Base-by-base conservation (phyloP, 2,329 filamentous ascomycete genomes). In the Cercospora sesami region DNA sequence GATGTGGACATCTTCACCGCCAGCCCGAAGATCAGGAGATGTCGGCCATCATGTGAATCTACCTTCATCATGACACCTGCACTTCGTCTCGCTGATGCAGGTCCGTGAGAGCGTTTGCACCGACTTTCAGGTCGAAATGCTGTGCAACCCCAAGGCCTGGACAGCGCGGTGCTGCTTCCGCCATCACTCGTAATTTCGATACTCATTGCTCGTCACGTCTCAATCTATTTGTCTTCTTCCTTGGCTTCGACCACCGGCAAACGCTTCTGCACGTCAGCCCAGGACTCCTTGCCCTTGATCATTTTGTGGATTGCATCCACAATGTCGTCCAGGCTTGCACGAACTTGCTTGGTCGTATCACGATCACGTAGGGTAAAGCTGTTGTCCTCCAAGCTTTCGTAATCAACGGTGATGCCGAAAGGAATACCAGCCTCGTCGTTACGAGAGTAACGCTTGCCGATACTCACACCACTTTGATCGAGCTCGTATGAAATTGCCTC, bases 361-460 rank as follows among this genome's bases (percentile, higher is more conserved):
- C 93, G 90, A 79, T 98, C 94, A 78, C 94, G 86, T 72, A 98
- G 87, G 1, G 94, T 98, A 77, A 96, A 87, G 7, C 91, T 91
- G 78, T 88, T 88, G 79, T 97, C 93, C 81, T 96, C 89, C 73
- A 97, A 84, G 59, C 92, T 96, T 84, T 98, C 92, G 86, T 97
- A 98, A 80, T 98, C 94, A 68, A 98, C 88, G 0, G 94, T 98
- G 80, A 98, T 90, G 78, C 93, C 94, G 72, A 97, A 90, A 7
- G 94, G 93, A 55, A 95, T 98, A 76, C 94, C 95, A 68, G 97
- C 87, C 83, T 98, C 94, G 80, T 98, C 94, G 79, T 97, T 97
- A 76, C 95, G 90, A 78, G 91, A 89, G 81, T 96, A 98, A 64
- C 94, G 91, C 86, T 96, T 97, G 79, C 94, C 94, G 75, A 98